phyloP scores from a whole-genome alignment of 352 stramenopile species.

The Phytophthora sansomeana region DNA sequence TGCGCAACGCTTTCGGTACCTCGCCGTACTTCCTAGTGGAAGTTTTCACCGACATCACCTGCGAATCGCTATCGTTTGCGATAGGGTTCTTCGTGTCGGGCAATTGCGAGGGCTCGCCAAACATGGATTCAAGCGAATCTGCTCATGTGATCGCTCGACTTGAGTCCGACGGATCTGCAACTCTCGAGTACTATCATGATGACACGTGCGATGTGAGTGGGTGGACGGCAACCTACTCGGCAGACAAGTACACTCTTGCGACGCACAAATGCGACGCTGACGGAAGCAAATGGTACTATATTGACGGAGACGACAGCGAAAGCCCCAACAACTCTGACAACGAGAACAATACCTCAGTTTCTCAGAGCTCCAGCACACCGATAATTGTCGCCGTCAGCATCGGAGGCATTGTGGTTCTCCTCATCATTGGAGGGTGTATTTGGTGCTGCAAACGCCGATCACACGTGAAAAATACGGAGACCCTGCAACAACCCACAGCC shows the following conservation, averaged over 20 bases:
- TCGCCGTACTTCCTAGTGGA: conserved; percentile 36
- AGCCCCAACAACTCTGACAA: background rate
- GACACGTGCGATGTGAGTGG: conserved; percentile 7
- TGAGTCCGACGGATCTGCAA: conserved; percentile 26
- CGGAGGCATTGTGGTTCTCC: conserved; percentile 10
- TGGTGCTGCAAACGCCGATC: conserved; percentile 27
- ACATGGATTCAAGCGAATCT: conserved; percentile 21
- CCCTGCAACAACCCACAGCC: conserved; percentile 17
- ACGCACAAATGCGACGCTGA: conserved; percentile 19
- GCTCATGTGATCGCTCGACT: conserved; percentile 25
- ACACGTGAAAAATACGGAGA: conserved; percentile 19
- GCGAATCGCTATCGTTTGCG: conserved; percentile 22
- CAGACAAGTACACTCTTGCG: conserved; percentile 14
- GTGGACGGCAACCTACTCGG: conserved; percentile 12
- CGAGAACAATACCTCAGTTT: background rate
- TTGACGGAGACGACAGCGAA: conserved; percentile 16
- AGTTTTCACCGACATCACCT: conserved; percentile 13
- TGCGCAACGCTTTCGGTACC: conserved; percentile 15
- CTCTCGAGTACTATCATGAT: conserved; percentile 32
- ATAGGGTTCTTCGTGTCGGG: conserved; percentile 23
- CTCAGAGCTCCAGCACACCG: conserved; percentile 9
- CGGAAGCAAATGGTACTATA: conserved; percentile 36
- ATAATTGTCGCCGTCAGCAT: conserved; percentile 20
- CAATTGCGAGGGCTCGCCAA: conserved; percentile 35
- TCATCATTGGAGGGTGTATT: conserved; percentile 9